These are phyloP conservation scores for Immersiporthe knoxdaviesiana DNA, from an alignment of 2,329 filamentous ascomycete species.

Conservation along the genomic window DNA sequence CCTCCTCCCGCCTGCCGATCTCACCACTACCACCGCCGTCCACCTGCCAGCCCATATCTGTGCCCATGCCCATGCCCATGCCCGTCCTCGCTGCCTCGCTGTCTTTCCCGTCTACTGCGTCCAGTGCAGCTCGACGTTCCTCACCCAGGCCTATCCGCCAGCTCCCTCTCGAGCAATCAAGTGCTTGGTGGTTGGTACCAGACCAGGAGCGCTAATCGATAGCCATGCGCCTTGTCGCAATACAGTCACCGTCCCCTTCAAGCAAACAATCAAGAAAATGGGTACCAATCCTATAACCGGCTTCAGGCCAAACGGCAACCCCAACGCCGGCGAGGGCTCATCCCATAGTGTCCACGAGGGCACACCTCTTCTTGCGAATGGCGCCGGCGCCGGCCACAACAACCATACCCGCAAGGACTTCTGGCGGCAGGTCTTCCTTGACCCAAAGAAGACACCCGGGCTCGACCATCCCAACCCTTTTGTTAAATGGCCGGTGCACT, in stretches of 20 bases:
- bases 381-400: conserved; percentile 26
- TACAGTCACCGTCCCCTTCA: conserved; percentile 26
- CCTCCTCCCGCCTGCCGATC: background rate
- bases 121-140: conserved; percentile 5
- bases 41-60: background rate
- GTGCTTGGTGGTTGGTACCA: background rate
- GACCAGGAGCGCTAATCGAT: conserved; percentile 17
- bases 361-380: conserved; percentile 47
- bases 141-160: conserved; percentile 1
- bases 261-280: conserved; percentile 21
- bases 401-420: conserved; percentile 33
- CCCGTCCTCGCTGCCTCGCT: conserved; percentile 1
- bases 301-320: background rate
- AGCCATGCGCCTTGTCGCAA: conserved; percentile 24
- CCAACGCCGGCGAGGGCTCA: conserved; percentile 6
- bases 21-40: background rate
- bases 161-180: background rate
- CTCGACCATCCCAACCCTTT: conserved; percentile 51
- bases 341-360: conserved; percentile 37
- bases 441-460: conserved; percentile 55
- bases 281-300: conserved; percentile 18
- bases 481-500: conserved; percentile 50
- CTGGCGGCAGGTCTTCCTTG: conserved; percentile 49
- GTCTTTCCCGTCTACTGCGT: background rate
- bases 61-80: background rate